Base-by-base conservation (phyloP, 2,329 filamentous ascomycete species). In the Mycosphaerella arachidis region DNA sequence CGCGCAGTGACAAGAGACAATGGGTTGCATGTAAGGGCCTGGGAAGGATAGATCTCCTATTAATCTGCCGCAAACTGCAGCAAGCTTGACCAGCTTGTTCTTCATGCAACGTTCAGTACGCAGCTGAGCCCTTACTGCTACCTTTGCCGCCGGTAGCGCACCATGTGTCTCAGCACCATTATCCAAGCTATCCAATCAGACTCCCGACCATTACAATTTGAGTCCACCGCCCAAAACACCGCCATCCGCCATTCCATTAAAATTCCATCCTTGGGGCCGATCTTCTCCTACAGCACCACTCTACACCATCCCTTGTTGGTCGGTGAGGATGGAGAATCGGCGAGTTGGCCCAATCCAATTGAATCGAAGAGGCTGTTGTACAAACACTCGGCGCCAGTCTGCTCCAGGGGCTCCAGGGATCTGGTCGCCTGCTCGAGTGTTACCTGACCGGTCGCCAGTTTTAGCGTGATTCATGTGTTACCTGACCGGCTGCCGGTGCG, bases 351-450 rank as follows among this genome's bases (percentile, higher is more conserved):
- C 18, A n/a, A 9, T 29, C 50, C 35, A 29, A 20, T 52, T 58
- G 52, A 40, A 59, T 59, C 57, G 57, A 59, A 59, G 57, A 55
- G 57, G 57, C 33, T 29, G 57, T 53, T 59, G 51, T 59, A 55
- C 52, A 40, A 43, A 30, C 18, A 55, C 43, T 59, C 57, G 57
- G 46, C 57, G 57, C 57, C 57, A 59, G 45, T 20, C 40, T 55
- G 57, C 57, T 59, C 51, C 57, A 59, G 12, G 31, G 7, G 31
- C 31, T 59, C 51, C 57, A 59, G 29, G 51, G 27, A 43, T n/a
- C 58, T 56, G 53, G 30, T 46, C 51, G 37, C 67, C 65, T 67
- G 66, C 60, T 60, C 62, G 56, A 55, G 37, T 48, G 53, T 31
- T 48, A 37, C 37, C 27, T 48, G 53, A 30, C 27, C 20, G 18